Conservation (phyloP, 352 stramenopile species). For the Blastocystis sp. region DNA sequence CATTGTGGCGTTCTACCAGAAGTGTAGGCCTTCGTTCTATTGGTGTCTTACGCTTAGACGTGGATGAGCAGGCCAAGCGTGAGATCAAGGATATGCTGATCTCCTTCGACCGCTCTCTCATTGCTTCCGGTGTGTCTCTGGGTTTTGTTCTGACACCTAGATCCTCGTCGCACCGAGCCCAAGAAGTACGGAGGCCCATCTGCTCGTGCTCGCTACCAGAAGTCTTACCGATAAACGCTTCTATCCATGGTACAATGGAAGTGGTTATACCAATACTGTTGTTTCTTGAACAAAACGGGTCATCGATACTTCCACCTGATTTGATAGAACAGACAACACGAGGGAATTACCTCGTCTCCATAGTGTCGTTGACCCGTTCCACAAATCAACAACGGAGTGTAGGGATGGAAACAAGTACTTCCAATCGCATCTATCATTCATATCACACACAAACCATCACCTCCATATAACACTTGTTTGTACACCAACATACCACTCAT, state of each 20-base stretch:
- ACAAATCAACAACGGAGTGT: conserved; percentile 40
- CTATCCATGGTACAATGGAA: conserved; percentile 8
- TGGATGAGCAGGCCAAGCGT: too few species aligned
- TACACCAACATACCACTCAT: background rate
- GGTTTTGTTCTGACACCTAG: background rate
- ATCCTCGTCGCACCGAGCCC: too few species aligned
- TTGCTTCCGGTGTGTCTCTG: background rate
- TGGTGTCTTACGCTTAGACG: too few species aligned
- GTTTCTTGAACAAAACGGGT: background rate
- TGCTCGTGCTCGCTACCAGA: background rate
- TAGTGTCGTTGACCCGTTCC: conserved; percentile 40
- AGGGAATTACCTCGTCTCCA: conserved; percentile 15
- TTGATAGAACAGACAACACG: conserved; percentile 57
- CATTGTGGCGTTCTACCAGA: too few species aligned
- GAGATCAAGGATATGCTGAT: too few species aligned
- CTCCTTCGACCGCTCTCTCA: too few species aligned
- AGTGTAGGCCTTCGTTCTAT: too few species aligned
- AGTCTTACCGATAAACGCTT: conserved; percentile 48
- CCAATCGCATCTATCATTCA: conserved; percentile 17
- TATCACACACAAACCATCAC: background rate
- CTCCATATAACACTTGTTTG: conserved; percentile 1
- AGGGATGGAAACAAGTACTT: conserved; percentile 18
- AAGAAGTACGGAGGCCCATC: too few species aligned
- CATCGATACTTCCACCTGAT: conserved; percentile 10
- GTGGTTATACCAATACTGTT: background rate